phyloP scores from a whole-genome alignment of 345 rosid species.

The Excoecaria cochinchinensis region DNA sequence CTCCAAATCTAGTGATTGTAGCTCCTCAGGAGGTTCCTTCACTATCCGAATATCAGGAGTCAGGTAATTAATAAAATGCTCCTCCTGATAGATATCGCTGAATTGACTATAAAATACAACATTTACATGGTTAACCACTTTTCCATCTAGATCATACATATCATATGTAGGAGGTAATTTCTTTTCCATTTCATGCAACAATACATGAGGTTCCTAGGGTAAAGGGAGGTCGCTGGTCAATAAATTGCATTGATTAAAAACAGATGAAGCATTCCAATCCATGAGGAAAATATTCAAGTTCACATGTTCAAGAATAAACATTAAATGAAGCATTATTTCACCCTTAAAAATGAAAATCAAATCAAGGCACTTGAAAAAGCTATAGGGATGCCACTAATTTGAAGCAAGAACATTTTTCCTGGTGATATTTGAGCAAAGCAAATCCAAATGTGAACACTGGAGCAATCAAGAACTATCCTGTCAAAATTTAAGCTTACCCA shows the following conservation, averaged over 20 bases:
- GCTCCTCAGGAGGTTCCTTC: constrained; percentile 77
- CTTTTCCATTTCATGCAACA: not conserved
- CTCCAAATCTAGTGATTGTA: constrained; percentile 76
- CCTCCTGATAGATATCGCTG: constrained; percentile 86
- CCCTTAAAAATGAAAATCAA: not conserved
- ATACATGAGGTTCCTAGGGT: not conserved
- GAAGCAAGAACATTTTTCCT: not conserved
- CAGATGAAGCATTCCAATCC: not conserved
- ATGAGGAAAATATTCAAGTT: not conserved
- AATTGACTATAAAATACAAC: constrained; percentile 61
- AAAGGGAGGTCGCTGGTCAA: not conserved
- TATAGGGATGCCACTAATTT: not conserved
- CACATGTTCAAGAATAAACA: not conserved
- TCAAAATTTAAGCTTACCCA: not conserved
- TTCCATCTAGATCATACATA: constrained; percentile 17
- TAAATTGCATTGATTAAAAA: not conserved
- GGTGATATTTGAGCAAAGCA: not conserved
- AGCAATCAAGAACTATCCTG: not conserved
- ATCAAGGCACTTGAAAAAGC: constrained; percentile 1
- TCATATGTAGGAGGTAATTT: constrained; percentile 3
- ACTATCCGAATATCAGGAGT: constrained; percentile 80
- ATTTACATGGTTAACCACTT: constrained; percentile 21
- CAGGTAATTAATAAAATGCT: constrained; percentile 74
- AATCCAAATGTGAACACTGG: not conserved
- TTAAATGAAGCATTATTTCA: not conserved